Percentiles rank a stretch among this genome's conserved stretches.
phyloP scores from a whole-genome alignment of 768 basidiomycete genomes.

The Trichaptum fuscoviolaceum region DNA sequence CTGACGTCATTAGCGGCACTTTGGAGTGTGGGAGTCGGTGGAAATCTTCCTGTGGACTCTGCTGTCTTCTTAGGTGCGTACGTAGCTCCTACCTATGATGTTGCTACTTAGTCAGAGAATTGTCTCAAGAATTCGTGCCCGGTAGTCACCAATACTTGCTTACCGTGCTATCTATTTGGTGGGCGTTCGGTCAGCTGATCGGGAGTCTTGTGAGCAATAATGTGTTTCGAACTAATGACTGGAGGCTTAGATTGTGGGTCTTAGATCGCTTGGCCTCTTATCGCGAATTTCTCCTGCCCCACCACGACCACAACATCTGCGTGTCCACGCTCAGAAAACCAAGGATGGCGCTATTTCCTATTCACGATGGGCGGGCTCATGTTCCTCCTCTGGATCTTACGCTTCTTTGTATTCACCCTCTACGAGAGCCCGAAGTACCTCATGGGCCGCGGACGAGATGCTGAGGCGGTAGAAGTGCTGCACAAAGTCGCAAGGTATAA shows the following conservation, averaged over 20 bases:
- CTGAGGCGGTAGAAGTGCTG: slow-evolving; percentile 54
- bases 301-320: slow-evolving; percentile 22
- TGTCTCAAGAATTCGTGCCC: slow-evolving; percentile 54
- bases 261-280: slow-evolving; percentile 68
- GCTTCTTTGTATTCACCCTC: slow-evolving; percentile 63
- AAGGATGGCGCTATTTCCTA: slow-evolving; percentile 77
- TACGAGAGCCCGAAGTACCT: slow-evolving; percentile 70
- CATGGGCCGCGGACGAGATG: slow-evolving; percentile 62
- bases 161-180: slow-evolving; percentile 73
- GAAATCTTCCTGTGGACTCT: slow-evolving; percentile 71
- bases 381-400: slow-evolving; percentile 53
- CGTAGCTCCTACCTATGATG: not conserved
- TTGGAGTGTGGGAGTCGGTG: slow-evolving; percentile 67
- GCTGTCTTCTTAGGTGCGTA: slow-evolving; percentile 65
- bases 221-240: not conserved
- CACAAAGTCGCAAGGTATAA: slow-evolving; percentile 61
- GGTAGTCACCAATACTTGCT: slow-evolving; percentile 70
- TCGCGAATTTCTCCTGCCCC: slow-evolving; percentile 63
- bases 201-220: slow-evolving; percentile 38
- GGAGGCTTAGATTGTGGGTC: not conserved
- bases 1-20: slow-evolving; percentile 49
- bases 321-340: slow-evolving; percentile 47
- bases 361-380: slow-evolving; percentile 69
- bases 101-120: not conserved
- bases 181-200: slow-evolving; percentile 71